phyloP scores from a whole-genome alignment of 164 flowering plant species.

The Berberis vulgaris region DNA sequence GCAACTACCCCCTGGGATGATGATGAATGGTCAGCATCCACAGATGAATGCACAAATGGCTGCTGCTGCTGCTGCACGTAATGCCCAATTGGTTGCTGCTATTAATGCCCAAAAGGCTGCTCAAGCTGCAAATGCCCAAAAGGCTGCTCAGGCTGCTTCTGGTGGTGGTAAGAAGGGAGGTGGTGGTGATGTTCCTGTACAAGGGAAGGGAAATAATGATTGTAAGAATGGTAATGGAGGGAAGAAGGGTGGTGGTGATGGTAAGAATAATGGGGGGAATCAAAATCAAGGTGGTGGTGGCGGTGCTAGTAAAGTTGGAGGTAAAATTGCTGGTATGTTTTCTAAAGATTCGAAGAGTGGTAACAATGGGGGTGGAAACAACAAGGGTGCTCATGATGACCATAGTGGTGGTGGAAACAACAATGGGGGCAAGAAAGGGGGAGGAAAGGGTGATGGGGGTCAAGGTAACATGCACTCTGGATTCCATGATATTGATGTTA shows the following conservation, averaged over 20 bases:
- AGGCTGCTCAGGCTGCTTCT: background rate
- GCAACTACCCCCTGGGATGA: background rate
- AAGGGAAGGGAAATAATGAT: background rate
- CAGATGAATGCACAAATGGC: background rate
- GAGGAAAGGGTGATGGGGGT: constrained; percentile 6
- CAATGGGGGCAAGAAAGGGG: constrained; percentile 14
- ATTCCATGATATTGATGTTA: constrained; percentile 25
- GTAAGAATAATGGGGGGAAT: constrained; percentile 17
- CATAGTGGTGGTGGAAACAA: constrained; percentile 13
- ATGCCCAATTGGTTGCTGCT: background rate
- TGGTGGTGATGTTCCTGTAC: background rate
- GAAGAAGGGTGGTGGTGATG: constrained; percentile 4
- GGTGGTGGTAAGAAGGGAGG: background rate
- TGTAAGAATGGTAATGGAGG: background rate
- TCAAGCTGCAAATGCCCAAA: background rate
- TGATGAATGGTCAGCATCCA: background rate
- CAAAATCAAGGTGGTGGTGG: constrained; percentile 41
- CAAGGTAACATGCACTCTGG: constrained; percentile 11
- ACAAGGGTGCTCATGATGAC: constrained; percentile 21
- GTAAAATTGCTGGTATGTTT: constrained; percentile 19
- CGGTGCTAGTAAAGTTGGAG: constrained; percentile 23
- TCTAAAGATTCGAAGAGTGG: constrained; percentile 27
- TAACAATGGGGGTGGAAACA: constrained; percentile 24
- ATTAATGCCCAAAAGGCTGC: background rate
- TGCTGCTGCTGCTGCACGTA: background rate